Base-by-base conservation (phyloP, 1,284 basidiomycete genomes). In the Boletus hoseneyae region DNA sequence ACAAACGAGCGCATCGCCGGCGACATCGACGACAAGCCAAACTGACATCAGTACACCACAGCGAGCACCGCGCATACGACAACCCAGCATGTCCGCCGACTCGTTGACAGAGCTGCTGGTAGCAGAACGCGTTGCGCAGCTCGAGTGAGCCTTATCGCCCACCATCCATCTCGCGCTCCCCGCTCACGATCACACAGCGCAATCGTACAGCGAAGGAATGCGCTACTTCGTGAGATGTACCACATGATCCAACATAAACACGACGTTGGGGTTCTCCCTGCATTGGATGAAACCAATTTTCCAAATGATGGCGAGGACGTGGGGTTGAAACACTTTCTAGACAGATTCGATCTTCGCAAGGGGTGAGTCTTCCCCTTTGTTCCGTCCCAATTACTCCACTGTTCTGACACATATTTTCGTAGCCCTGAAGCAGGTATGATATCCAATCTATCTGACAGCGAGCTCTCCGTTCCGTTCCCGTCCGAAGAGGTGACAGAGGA, bases 161-260 rank as follows among this genome's bases (percentile, higher is more conserved):
- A n/a, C 18, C 18, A 3, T 42, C 30, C 34, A 21, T 41, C 43
- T 32, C 41, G 5, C 5, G 21, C 36, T 27, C 11, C 10, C 25
- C 4, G 15, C 45, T 39, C 6, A 55, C 34, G 9, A 16, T 34
- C 23, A 15, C 38, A 16, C 55, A 88, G 86, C 62, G 73, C 73
- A 55, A 82, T 88, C 52, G 69, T 78, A 42, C 69, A 75, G 46
- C 79, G 78, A 57, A 73, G 85, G 64, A 82, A 84, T 79, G 80
- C 73, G 46, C 73, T 88, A 44, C 74, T 88, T 59, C 74, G 75
- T 42, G 78, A 87, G 65, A 81, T 88, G 79, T 84, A 79, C 66
- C 66, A 70, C 45, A 76, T 88, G 70, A 73, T 85, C 37, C 75
- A 73, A 52, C 71, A 73, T 55, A 76, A 77, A 57, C 70, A 77